These are phyloP conservation scores for Amanita pseudoporphyria DNA, from an alignment of 768 basidiomycete species.

Conservation along the genomic window DNA sequence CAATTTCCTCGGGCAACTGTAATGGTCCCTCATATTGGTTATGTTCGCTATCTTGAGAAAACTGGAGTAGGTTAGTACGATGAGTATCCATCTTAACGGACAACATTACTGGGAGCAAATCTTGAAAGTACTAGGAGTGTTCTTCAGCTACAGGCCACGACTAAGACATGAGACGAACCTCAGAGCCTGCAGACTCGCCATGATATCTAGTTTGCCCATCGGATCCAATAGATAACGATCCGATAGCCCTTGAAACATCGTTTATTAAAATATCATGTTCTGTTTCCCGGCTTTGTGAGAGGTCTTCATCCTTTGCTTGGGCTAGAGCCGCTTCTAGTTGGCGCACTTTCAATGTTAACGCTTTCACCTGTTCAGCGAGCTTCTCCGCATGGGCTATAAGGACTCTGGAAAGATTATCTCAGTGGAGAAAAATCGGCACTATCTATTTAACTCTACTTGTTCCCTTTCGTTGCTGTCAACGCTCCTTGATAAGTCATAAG, in stretches of 20 bases:
- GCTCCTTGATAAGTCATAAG: slow-evolving; percentile 23
- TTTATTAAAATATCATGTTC: slow-evolving; percentile 15
- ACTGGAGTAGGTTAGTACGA: slow-evolving; percentile 1
- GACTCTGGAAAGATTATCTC: slow-evolving; percentile 23
- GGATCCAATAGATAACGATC: slow-evolving; percentile 37
- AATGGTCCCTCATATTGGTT: slow-evolving; percentile 14
- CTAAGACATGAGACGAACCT: slow-evolving; percentile 22
- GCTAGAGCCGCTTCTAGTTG: slow-evolving; percentile 37
- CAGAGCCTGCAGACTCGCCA: slow-evolving; percentile 39
- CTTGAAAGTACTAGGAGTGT: slow-evolving; percentile 26
- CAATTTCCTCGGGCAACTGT: slow-evolving; percentile 33
- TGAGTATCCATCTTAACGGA: neutral
- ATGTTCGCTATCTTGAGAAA: slow-evolving; percentile 14
- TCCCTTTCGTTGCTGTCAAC: slow-evolving; percentile 44
- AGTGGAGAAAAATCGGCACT: neutral
- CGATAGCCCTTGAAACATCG: slow-evolving; percentile 30
- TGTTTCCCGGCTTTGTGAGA: slow-evolving; percentile 8
- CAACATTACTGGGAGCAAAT: slow-evolving; percentile 23
- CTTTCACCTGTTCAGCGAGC: slow-evolving; percentile 37
- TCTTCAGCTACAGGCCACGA: neutral
- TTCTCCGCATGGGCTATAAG: slow-evolving; percentile 41
- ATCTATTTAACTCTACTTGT: slow-evolving; percentile 28
- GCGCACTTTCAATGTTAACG: slow-evolving; percentile 29
- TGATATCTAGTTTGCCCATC: slow-evolving; percentile 42
- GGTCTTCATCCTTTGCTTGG: slow-evolving; percentile 12